These are phyloP conservation scores for Penicillium rolfsii DNA, from an alignment of 2,329 filamentous ascomycete species.

Conservation along the genomic window DNA sequence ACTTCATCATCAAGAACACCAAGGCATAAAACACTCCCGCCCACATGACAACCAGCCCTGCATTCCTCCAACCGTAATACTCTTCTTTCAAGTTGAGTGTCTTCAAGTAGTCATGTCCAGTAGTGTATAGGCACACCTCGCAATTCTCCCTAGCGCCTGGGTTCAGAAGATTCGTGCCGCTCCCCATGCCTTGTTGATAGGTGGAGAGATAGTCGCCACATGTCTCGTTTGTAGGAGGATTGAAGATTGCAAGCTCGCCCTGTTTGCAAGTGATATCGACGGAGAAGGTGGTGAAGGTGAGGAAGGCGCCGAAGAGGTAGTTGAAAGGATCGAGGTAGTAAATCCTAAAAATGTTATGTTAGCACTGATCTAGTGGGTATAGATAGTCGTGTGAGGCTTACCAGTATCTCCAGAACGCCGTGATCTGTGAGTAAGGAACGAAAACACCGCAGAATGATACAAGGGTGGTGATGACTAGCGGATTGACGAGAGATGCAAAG, in stretches of 20 bases:
- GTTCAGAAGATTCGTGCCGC: conserved; percentile 38
- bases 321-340: conserved; percentile 10
- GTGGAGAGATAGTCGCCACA: conserved; percentile 12
- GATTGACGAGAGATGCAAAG: conserved; percentile 8
- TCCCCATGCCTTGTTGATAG: conserved; percentile 13
- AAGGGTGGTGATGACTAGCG: neutral
- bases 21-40: conserved; percentile 12
- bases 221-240: conserved; percentile 9
- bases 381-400: conserved; percentile 2
- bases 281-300: conserved; percentile 10
- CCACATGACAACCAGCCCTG: conserved; percentile 16
- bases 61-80: conserved; percentile 21
- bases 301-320: conserved; percentile 8
- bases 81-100: conserved; percentile 18
- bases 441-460: conserved; percentile 7
- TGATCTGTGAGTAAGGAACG: conserved; percentile 4
- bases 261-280: conserved; percentile 4
- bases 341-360: neutral
- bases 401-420: conserved; percentile 7
- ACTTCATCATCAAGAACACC: conserved; percentile 21
- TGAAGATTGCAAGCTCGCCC: conserved; percentile 9
- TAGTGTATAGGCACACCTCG: conserved; percentile 25
- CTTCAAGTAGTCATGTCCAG: conserved; percentile 17
- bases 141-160: conserved; percentile 49
- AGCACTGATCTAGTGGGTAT: conserved; percentile 1